These are phyloP conservation scores for Musa schizocarpa DNA, from an alignment of 176 grass and related monocot species.

Conservation along the genomic window DNA sequence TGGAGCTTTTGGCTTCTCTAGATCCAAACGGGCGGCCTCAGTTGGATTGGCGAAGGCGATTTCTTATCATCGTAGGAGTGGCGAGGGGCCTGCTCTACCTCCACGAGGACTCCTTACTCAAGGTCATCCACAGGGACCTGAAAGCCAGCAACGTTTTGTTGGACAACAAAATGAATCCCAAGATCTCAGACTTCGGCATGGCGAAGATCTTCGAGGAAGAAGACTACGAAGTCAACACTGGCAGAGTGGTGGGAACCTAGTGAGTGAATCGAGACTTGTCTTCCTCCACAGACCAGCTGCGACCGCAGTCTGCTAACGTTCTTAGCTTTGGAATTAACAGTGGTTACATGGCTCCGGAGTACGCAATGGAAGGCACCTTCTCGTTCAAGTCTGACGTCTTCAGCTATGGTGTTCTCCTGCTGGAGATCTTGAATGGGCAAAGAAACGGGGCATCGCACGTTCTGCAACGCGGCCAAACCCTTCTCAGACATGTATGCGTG, in stretches of 20 bases:
- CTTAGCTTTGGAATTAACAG: slow-evolving; percentile 17
- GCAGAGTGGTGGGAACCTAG: slow-evolving; percentile 69
- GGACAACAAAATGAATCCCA: slow-evolving; percentile 90
- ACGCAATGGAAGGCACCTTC: slow-evolving; percentile 52
- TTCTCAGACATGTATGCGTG: slow-evolving; percentile 47
- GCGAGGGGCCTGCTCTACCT: slow-evolving; percentile 74
- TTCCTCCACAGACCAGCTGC: too few relatives aligned
- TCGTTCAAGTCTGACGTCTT: slow-evolving; percentile 89
- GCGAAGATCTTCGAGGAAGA: slow-evolving; percentile 72
- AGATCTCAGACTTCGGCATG: slow-evolving; percentile 98
- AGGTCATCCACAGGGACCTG: slow-evolving; percentile 76
- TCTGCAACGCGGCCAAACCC: slow-evolving; percentile 43
- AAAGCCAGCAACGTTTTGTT: slow-evolving; percentile 91
- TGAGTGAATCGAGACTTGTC: slow-evolving; percentile 21
- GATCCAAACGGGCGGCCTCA: slow-evolving; percentile 36
- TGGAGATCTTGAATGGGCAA: slow-evolving; percentile 81
- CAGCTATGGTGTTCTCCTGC: slow-evolving; percentile 76
- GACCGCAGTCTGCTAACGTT: too few relatives aligned
- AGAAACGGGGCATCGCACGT: slow-evolving; percentile 57
- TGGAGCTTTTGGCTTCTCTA: neutral
- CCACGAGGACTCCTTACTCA: slow-evolving; percentile 74
- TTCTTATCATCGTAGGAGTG: slow-evolving; percentile 65
- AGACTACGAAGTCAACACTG: slow-evolving; percentile 48
- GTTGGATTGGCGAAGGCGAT: slow-evolving; percentile 71
- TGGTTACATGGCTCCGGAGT: slow-evolving; percentile 34